Base-by-base conservation (phyloP, 2,329 filamentous ascomycete genomes). In the Diaporthe amygdali region DNA sequence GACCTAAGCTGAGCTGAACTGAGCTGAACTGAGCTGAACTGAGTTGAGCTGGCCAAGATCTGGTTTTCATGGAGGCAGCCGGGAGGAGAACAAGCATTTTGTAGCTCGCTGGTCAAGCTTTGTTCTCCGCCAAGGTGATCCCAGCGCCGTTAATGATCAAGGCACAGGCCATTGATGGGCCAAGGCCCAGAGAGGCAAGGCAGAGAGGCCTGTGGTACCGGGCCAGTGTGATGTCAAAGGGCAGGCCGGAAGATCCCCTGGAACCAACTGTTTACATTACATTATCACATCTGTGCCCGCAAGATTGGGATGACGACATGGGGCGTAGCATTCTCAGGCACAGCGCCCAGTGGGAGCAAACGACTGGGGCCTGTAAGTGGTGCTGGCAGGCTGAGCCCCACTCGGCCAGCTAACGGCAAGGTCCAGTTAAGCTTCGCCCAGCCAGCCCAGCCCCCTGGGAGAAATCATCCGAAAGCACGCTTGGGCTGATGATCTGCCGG, bases 261-360 rank as follows among this genome's bases (percentile, higher is more conserved):
- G 56, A 47, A 30, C 44, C 41, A 25, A 25, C 20, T 22, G 44
- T 64, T 30, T 25, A 37, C 25, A 44, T 10, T 37, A 22, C 20
- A 55, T 39, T 41, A 25, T 34, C 54, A 59, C 56, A 47, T 20
- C 25, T 46, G 7, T 3, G 5, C 1, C 20, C 17, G 14, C 41
- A 63, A 63, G 59, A 63, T 63, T 63, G 59, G 59, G 41, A 63
- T 63, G 59, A 63, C 59, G 59, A 63, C 59, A 49, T 64, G 5
- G 59, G 27, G 22, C 41, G 30, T 37, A 25, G 30, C n/a, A 37
- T 47, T 47, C 59, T 41, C 59, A 47, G 59, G 59, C 20, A 63
- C 59, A 30, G 59, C 56, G 56, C 39, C 56, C 56, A 63, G 56
- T 46, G 39, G 27, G 41, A 20, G 22, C 37, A n/a, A n/a, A n/a